A percentile compares a stretch with the other conserved stretches of the same genome.
Conservation (phyloP, 1,284 basidiomycete genomes). For the Cryptococcus depauperatus region DNA sequence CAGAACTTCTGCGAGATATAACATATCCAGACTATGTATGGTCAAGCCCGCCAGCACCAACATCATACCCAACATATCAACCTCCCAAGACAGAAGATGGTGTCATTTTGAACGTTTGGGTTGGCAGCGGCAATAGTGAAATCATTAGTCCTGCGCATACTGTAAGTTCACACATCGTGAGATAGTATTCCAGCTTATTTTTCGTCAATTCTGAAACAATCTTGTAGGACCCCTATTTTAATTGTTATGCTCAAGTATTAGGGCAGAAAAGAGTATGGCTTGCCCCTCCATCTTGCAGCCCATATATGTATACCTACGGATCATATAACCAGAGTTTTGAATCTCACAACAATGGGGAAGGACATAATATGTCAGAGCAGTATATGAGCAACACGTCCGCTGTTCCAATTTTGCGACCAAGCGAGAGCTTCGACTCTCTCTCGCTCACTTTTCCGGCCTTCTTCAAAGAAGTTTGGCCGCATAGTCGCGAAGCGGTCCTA, state of each 20-base stretch:
- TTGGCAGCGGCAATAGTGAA: constrained; percentile 64
- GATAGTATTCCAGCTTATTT: neutral
- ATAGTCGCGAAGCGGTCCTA: constrained; percentile 60
- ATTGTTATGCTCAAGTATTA: constrained; percentile 83
- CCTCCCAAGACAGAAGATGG: constrained; percentile 63
- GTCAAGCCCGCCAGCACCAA: constrained; percentile 52
- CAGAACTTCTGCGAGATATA: constrained; percentile 64
- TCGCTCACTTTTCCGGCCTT: constrained; percentile 47
- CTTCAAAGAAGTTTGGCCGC: constrained; percentile 54
- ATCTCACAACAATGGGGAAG: neutral
- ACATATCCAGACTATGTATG: constrained; percentile 81
- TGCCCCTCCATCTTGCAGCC: constrained; percentile 58
- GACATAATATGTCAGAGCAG: constrained; percentile 26
- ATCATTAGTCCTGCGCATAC: constrained; percentile 76
- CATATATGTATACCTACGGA: constrained; percentile 52
- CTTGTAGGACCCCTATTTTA: constrained; percentile 80
- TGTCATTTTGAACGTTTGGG: constrained; percentile 74
- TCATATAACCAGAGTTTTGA: constrained; percentile 35
- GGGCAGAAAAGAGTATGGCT: constrained; percentile 89
- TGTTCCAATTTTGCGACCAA: constrained; percentile 35
- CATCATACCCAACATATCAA: constrained; percentile 51
- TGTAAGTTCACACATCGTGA: no score
- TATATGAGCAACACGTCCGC: constrained; percentile 47
- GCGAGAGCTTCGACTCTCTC: neutral
- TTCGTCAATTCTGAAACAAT: constrained; percentile 5